Conservation (phyloP, 192 early-diverging fungal genomes). For the Coemansia sp. region DNA sequence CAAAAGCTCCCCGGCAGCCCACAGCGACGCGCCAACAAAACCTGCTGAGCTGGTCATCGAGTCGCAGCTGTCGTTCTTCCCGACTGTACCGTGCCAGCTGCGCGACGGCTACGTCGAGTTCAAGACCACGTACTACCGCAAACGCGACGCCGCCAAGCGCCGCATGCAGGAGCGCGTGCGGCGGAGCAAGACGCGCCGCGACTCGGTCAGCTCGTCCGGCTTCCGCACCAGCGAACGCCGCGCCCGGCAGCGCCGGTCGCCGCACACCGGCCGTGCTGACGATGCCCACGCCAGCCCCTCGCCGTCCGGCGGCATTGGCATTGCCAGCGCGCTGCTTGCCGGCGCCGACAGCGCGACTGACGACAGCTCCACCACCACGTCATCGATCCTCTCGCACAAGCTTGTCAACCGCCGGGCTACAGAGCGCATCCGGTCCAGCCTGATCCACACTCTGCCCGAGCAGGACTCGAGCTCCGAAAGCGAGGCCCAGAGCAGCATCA, state of each 20-base stretch:
- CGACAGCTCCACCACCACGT: slow-evolving; percentile 46
- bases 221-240: slow-evolving; percentile 32
- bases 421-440: slow-evolving; percentile 23
- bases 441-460: slow-evolving; percentile 34
- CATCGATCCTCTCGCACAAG: slow-evolving; percentile 24
- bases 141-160: slow-evolving; percentile 45
- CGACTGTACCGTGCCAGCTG: slow-evolving; percentile 51
- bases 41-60: slow-evolving; percentile 9
- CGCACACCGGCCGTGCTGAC: slow-evolving; percentile 10
- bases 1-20: not conserved
- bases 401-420: not conserved
- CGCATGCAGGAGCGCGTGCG: slow-evolving; percentile 44
- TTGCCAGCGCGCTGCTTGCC: slow-evolving; percentile 6
- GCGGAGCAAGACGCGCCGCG: slow-evolving; percentile 25
- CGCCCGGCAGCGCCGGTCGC: slow-evolving; percentile 14
- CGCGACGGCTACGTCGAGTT: slow-evolving; percentile 50
- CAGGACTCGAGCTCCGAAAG: slow-evolving; percentile 39
- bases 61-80: slow-evolving; percentile 51
- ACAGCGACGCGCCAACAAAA: not conserved
- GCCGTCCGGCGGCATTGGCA: not conserved
- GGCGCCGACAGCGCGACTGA: slow-evolving; percentile 48
- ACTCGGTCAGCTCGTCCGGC: slow-evolving; percentile 20
- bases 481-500: slow-evolving; percentile 16
- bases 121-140: slow-evolving; percentile 51
- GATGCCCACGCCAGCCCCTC: not conserved